phyloP scores from a whole-genome alignment of 2,329 filamentous ascomycete genomes.

The Botrytis elliptica region DNA sequence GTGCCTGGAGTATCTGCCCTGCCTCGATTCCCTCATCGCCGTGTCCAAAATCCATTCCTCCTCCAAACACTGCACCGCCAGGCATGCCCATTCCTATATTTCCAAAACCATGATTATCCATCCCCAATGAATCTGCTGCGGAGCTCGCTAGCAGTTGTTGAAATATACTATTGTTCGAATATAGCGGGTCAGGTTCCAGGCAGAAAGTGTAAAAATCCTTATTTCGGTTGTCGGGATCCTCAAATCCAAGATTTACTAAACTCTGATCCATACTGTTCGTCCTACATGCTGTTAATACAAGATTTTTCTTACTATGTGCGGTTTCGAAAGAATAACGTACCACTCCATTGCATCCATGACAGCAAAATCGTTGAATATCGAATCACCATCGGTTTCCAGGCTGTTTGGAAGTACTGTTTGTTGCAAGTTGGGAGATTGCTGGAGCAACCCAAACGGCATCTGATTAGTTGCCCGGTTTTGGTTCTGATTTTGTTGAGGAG shows the following conservation, averaged over 20 bases:
- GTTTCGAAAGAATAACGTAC: conserved; percentile 32
- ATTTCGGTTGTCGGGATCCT: conserved; percentile 38
- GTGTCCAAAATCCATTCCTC: conserved; percentile 24
- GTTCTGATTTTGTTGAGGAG: conserved; percentile 8
- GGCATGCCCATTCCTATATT: conserved; percentile 21
- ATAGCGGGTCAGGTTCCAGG: conserved; percentile 37
- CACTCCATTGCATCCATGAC: conserved; percentile 54
- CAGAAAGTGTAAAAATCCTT: conserved; percentile 40
- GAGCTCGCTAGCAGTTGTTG: conserved; percentile 38
- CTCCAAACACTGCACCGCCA: conserved; percentile 16
- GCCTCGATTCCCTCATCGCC: conserved; percentile 38
- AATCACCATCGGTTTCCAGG: conserved; percentile 42
- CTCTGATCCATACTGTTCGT: conserved; percentile 39
- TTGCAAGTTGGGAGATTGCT: conserved; percentile 26
- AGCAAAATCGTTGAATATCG: conserved; percentile 57
- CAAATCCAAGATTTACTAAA: conserved; percentile 41
- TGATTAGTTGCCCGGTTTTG: not conserved
- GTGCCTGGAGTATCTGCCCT: conserved; percentile 37
- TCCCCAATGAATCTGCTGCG: conserved; percentile 30
- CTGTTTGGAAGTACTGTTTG: conserved; percentile 28
- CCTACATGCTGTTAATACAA: conserved; percentile 30
- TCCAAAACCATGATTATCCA: conserved; percentile 27
- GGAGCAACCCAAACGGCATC: conserved; percentile 18
- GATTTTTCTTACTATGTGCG: not conserved
- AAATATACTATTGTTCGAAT: conserved; percentile 35